phyloP scores from a whole-genome alignment of 2,329 filamentous ascomycete species.

The Aspergillus sp. region DNA sequence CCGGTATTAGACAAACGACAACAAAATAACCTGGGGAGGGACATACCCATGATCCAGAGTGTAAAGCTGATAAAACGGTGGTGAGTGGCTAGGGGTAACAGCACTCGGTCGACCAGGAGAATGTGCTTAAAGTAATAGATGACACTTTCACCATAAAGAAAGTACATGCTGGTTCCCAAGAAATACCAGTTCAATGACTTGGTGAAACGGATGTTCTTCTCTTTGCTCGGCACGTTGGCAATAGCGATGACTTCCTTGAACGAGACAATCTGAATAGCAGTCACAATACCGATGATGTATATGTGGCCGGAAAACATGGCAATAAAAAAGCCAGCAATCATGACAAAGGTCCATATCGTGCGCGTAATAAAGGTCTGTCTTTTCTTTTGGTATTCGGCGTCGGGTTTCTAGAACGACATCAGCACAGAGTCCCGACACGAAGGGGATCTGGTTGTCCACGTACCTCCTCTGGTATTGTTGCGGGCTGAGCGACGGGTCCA shows the following conservation, averaged over 20 bases:
- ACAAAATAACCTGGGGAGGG: neutral
- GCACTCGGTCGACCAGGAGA: slow-evolving; percentile 86
- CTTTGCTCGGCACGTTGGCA: slow-evolving; percentile 87
- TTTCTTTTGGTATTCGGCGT: slow-evolving; percentile 90
- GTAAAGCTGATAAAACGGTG: slow-evolving; percentile 98
- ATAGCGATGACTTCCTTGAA: slow-evolving; percentile 99
- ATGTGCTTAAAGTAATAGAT: slow-evolving; percentile 99
- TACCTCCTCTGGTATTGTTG: slow-evolving; percentile 38
- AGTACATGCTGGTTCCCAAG: slow-evolving; percentile 98
- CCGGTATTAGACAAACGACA: neutral
- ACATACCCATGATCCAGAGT: slow-evolving; percentile 91
- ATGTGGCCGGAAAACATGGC: slow-evolving; percentile 95
- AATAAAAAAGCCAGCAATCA: slow-evolving; percentile 91
- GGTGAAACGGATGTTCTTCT: slow-evolving; percentile 86
- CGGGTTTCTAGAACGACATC: slow-evolving; percentile 31
- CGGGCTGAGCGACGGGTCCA: slow-evolving; percentile 38
- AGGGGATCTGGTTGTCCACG: slow-evolving; percentile 4
- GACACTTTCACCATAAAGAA: slow-evolving; percentile 95
- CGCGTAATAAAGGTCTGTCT: slow-evolving; percentile 96
- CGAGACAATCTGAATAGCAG: slow-evolving; percentile 89
- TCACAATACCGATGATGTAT: slow-evolving; percentile 92
- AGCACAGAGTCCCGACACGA: slow-evolving; percentile 1
- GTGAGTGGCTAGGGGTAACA: slow-evolving; percentile 91
- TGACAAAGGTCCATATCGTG: slow-evolving; percentile 96
- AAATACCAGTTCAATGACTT: slow-evolving; percentile 99